These are phyloP conservation scores for Encephalitozoon intestinalis DNA, from an alignment of 371 early-diverging fungal species.

Conservation along the genomic window DNA sequence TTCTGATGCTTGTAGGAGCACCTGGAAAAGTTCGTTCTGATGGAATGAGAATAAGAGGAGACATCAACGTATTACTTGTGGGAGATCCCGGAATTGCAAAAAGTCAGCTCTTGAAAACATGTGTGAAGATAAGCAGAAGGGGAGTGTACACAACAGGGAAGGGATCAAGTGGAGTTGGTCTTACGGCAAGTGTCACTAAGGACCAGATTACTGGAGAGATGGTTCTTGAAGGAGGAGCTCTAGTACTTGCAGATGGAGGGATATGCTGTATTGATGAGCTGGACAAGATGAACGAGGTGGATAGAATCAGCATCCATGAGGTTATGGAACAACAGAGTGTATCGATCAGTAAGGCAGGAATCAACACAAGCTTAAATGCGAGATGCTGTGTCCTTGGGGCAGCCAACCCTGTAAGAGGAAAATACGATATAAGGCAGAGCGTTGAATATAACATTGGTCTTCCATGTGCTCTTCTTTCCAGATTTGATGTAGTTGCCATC, in stretches of 20 bases:
- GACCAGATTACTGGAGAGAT: constrained; percentile 67
- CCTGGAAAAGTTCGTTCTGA: constrained; percentile 83
- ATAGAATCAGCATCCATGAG: constrained; percentile 91
- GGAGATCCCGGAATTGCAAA: constrained; percentile 79
- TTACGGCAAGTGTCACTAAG: constrained; percentile 67
- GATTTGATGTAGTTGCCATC: constrained; percentile 88
- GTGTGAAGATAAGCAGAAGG: constrained; percentile 45
- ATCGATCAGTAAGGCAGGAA: constrained; percentile 96
- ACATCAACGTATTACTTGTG: constrained; percentile 68
- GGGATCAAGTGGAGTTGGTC: constrained; percentile 69
- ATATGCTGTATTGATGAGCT: constrained; percentile 73
- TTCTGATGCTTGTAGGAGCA: constrained; percentile 87
- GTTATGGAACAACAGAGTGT: constrained; percentile 99
- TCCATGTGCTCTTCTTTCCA: constrained; percentile 80
- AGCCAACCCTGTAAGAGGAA: constrained; percentile 88
- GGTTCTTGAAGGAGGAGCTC: constrained; percentile 69
- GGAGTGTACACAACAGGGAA: constrained; percentile 67
- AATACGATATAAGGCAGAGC: constrained; percentile 74
- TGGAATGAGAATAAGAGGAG: constrained; percentile 71
- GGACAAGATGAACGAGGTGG: constrained; percentile 80
- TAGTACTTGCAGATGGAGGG: constrained; percentile 68
- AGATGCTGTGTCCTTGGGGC: constrained; percentile 90
- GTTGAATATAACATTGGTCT: constrained; percentile 89
- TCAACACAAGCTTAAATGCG: constrained; percentile 94
- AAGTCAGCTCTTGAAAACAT: constrained; percentile 66